Evolutionary conservation across 176 grass and related monocot genomes (phyloP), one percentile per base, ranked within the genome.

Genomic region (Musa beccarii): DNA sequence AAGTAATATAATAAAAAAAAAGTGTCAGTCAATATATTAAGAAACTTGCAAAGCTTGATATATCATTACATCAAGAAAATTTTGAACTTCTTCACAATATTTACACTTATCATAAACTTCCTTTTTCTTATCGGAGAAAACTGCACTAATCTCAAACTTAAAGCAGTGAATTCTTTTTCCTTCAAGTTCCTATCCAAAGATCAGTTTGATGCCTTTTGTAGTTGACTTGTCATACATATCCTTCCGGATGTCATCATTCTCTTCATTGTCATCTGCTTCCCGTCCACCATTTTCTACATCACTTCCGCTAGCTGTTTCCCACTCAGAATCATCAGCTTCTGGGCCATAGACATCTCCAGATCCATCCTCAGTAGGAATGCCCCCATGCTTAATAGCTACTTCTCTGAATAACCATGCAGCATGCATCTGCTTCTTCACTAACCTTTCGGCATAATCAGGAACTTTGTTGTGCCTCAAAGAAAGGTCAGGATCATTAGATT

Each of bases 391-490:
- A 52, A 89, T 54, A 49, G 90, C 87, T 71, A 91, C 89, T 71
- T 99, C 96, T 83, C 91, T 92, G 82, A 99, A 99, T 74, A 99
- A 79, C 96, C 96, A 99, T 80, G 96, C 91, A 0, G 91, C 87
- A 73, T 86, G 87, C 88, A 99, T 99, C 81, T 95, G 88, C 74
- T 95, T 99, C 85, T 99, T 99, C 71, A 94, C 96, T 83, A 99
- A 74, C 49, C 86, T 81, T 84, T 99, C 96, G 21, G 91, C 96
- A 83, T 99, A 99, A 89, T 99, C 96, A 89, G 91, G 96, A 70
- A 95, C 91, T 81, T 99, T 99, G 76, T 93, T 99, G 79, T 99
- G 91, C 76, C 84, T 94, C 77, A 89, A 79, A 59, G 93, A 90
- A 53, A 99, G 76, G 52, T 95, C 96, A 54, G 88, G 86, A 87